Conservation (phyloP, 139 green algal genomes). For the Coelastrella sp. region DNA sequence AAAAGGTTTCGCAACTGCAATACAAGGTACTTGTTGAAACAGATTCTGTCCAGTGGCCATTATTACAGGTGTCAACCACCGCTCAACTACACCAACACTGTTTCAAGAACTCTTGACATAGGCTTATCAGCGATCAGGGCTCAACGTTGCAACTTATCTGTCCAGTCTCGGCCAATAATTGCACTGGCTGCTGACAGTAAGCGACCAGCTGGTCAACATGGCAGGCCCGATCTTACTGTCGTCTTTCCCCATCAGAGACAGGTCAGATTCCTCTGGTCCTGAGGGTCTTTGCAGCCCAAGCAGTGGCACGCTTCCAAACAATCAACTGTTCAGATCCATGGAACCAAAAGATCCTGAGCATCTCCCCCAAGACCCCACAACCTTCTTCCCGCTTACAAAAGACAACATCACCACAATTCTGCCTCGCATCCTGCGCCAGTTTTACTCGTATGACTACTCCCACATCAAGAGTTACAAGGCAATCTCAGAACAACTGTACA, state of each 20-base stretch:
- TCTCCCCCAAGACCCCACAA: background rate
- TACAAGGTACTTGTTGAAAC: too few species aligned
- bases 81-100: background rate
- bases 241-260: background rate
- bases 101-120: too few species aligned
- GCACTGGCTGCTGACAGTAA: background rate
- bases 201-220: too few species aligned
- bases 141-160: too few species aligned
- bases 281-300: background rate
- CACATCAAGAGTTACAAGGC: background rate
- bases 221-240: too few species aligned
- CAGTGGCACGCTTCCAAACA: background rate
- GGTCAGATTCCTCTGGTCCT: background rate
- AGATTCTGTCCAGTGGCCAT: background rate
- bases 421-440: slow-evolving; percentile 17
- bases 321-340: background rate
- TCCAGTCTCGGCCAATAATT: background rate
- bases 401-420: slow-evolving; percentile 33
- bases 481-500: slow-evolving; percentile 5
- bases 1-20: too few species aligned
- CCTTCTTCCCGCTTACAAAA: slow-evolving; percentile 29
- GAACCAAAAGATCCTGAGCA: background rate
- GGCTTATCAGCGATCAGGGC: too few species aligned
- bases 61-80: too few species aligned
- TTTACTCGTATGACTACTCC: background rate